Evolutionary conservation across 208 protist genomes (phyloP).

Genomic region (Histomonas meleagridis): DNA sequence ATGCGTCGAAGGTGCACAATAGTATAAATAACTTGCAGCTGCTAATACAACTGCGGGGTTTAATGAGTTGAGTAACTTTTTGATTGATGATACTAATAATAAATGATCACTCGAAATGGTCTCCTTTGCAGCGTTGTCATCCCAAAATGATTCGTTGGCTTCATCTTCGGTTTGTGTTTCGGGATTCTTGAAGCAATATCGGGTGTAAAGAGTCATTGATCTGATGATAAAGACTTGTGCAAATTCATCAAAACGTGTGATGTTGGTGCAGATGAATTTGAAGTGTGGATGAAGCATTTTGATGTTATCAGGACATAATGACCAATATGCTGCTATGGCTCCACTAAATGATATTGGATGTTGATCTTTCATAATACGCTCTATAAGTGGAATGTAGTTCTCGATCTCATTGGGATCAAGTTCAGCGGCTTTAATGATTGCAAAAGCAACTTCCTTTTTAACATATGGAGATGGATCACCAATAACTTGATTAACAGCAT

Average conservation of each 20-base stretch:
- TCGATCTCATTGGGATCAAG: neutral
- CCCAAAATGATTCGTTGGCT: neutral
- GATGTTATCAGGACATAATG: slow-evolving; percentile 5
- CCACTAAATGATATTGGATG: neutral
- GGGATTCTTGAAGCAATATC: slow-evolving; percentile 31
- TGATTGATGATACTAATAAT: neutral
- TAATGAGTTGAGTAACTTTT: neutral
- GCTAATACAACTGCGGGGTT: neutral
- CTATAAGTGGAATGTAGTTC: neutral
- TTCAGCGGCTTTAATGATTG: slow-evolving; percentile 9
- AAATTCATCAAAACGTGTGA: neutral
- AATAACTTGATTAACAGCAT: neutral
- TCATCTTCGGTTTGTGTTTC: neutral
- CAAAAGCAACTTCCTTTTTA: slow-evolving; percentile 13
- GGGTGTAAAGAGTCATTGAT: neutral
- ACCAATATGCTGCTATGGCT: neutral
- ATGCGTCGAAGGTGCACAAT: neutral
- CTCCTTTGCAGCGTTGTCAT: neutral
- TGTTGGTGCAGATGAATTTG: neutral
- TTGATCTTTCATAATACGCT: neutral
- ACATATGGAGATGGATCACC: slow-evolving; percentile 18
- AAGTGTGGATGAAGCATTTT: slow-evolving; percentile 17
- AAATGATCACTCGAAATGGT: neutral
- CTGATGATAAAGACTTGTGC: neutral
- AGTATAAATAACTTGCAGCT: neutral